Evolutionary conservation across 1,284 basidiomycete species (phyloP).

Genomic region (Caloboletus inedulis): DNA sequence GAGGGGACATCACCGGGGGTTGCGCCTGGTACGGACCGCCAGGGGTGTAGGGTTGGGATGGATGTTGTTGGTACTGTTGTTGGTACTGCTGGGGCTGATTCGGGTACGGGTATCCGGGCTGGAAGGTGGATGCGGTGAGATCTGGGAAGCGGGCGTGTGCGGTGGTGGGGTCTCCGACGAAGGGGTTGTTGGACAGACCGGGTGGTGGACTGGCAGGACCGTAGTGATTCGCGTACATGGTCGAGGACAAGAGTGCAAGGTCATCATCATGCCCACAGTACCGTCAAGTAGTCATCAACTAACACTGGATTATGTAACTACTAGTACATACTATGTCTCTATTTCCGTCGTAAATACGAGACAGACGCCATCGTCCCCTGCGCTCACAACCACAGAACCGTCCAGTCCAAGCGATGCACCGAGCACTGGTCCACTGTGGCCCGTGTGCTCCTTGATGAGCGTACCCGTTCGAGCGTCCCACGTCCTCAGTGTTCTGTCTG

Average conservation of each 20-base stretch:
- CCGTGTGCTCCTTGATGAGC: constrained; percentile 76
- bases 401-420: constrained; percentile 68
- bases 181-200: constrained; percentile 54
- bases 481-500: constrained; percentile 83
- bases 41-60: constrained; percentile 12
- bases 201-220: constrained; percentile 23
- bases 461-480: constrained; percentile 91
- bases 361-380: constrained; percentile 82
- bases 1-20: constrained; percentile 19
- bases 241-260: constrained; percentile 2
- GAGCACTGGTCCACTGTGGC: constrained; percentile 82
- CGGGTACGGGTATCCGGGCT: constrained; percentile 31
- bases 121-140: constrained; percentile 35
- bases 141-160: constrained; percentile 54
- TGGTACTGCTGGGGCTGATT: constrained; percentile 33
- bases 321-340: constrained; percentile 7
- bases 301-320: constrained; percentile 24
- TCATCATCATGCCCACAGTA: not conserved
- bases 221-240: constrained; percentile 41
- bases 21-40: constrained; percentile 15
- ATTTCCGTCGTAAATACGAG: constrained; percentile 73
- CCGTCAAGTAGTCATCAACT: not conserved
- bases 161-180: constrained; percentile 43
- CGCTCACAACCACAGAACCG: constrained; percentile 73
- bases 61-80: constrained; percentile 25